A percentile compares a stretch with the other conserved stretches of the same genome.
These are phyloP conservation scores for Suhomyces anneliseae DNA, from an alignment of 1,139 yeast genomes.

Conservation along the genomic window DNA sequence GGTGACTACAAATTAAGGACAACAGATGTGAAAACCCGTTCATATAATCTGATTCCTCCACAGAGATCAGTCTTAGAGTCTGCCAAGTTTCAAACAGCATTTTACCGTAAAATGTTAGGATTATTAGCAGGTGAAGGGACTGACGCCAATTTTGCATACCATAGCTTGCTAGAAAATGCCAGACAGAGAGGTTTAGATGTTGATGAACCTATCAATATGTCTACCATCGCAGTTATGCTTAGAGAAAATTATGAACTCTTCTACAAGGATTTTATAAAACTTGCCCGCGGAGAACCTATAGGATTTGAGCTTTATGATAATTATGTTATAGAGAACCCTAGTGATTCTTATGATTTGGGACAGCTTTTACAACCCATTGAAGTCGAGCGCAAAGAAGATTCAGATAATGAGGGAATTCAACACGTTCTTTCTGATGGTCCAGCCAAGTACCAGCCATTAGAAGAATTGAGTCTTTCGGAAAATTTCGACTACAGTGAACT, in stretches of 20 bases:
- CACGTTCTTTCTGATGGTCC: background rate
- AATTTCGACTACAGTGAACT: constrained; percentile 14
- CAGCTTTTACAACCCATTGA: constrained; percentile 1
- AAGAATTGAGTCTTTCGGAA: constrained; percentile 1
- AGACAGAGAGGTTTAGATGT: constrained; percentile 44
- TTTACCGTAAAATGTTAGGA: constrained; percentile 38
- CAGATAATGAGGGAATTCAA: background rate
- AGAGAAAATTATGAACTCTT: constrained; percentile 34
- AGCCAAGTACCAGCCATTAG: background rate
- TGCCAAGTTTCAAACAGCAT: constrained; percentile 57
- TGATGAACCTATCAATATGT: constrained; percentile 48
- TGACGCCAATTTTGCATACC: constrained; percentile 12
- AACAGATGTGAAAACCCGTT: constrained; percentile 63
- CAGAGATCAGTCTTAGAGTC: constrained; percentile 48
- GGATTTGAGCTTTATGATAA: constrained; percentile 44
- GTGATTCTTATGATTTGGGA: constrained; percentile 11
- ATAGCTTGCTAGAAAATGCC: constrained; percentile 44
- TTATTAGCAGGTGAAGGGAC: constrained; percentile 12
- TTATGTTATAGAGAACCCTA: constrained; percentile 7
- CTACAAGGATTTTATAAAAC: constrained; percentile 42
- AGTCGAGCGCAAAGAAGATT: background rate
- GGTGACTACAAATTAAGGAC: constrained; percentile 8
- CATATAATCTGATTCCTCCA: constrained; percentile 39
- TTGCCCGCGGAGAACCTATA: constrained; percentile 47
- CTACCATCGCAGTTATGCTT: constrained; percentile 36